Percentiles rank a stretch among this genome's conserved stretches.
Conservation (phyloP, 495 filamentous ascomycete genomes). For the Jackrogersella minutella region DNA sequence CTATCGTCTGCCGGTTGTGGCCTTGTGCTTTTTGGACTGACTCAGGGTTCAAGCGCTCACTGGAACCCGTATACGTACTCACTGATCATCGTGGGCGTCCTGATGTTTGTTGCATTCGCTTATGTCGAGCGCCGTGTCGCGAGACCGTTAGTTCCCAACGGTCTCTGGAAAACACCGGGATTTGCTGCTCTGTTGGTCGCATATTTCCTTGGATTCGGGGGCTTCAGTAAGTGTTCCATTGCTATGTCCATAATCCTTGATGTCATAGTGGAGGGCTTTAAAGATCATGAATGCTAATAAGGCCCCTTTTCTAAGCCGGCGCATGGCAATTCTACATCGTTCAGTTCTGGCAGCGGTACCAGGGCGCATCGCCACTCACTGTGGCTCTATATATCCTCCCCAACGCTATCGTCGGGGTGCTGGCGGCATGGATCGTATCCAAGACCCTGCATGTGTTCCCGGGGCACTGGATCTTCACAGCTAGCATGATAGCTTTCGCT, state of each 20-base stretch:
- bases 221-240: constrained; percentile 39
- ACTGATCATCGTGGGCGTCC: constrained; percentile 61
- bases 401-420: constrained; percentile 54
- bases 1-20: constrained; percentile 58
- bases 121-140: constrained; percentile 53
- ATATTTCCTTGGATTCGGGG: constrained; percentile 59
- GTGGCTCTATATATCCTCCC: constrained; percentile 55
- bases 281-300: background rate
- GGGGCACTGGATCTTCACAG: constrained; percentile 58
- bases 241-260: background rate
- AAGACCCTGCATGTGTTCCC: constrained; percentile 55
- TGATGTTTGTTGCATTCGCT: constrained; percentile 58
- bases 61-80: constrained; percentile 58
- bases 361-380: constrained; percentile 49
- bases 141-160: constrained; percentile 61
- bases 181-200: constrained; percentile 59
- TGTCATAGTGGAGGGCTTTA: background rate
- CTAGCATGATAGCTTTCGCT: constrained; percentile 54
- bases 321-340: constrained; percentile 62
- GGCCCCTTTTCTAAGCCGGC: constrained; percentile 40
- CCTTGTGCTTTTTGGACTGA: constrained; percentile 65
- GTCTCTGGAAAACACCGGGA: constrained; percentile 47
- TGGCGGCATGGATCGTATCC: constrained; percentile 57
- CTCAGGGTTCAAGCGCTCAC: constrained; percentile 59
- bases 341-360: constrained; percentile 60